phyloP scores from a whole-genome alignment of 1,284 basidiomycete species.

The Polyporus tsugae region DNA sequence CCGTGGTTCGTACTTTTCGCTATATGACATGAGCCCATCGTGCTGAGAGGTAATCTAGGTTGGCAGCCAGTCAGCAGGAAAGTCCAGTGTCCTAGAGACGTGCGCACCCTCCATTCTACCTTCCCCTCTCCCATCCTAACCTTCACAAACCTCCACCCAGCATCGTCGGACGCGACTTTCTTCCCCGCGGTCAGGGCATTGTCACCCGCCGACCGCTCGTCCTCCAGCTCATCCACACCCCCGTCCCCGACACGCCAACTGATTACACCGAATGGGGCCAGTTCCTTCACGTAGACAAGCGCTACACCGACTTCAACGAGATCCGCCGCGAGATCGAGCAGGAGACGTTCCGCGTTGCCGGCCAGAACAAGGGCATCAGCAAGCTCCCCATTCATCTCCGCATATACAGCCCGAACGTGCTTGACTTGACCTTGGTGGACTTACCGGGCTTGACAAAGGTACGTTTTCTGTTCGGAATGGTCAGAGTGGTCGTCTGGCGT shows the following conservation, averaged over 20 bases:
- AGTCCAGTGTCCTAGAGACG: conserved; percentile 90
- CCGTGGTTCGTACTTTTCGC: conserved; percentile 60
- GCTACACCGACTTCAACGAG: conserved; percentile 95
- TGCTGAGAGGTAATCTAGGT: conserved; percentile 55
- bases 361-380: conserved; percentile 98
- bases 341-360: conserved; percentile 97
- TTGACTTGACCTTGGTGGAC: conserved; percentile 96
- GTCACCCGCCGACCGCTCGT: conserved; percentile 96
- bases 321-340: conserved; percentile 97
- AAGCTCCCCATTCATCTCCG: conserved; percentile 94
- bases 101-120: conserved; percentile 47
- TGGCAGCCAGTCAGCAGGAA: conserved; percentile 86
- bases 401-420: conserved; percentile 94
- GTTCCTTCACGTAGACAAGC: conserved; percentile 96
- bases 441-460: conserved; percentile 96
- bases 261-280: conserved; percentile 90
- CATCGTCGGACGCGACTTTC: conserved; percentile 95
- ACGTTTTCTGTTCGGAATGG: conserved; percentile 34
- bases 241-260: conserved; percentile 54
- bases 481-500: neutral
- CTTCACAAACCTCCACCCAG: conserved; percentile 47
- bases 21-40: neutral
- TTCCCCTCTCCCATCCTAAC: conserved; percentile 18
- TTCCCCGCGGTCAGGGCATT: conserved; percentile 93
- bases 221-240: conserved; percentile 94